Evolutionary conservation across 208 protist genomes (phyloP).

Genomic region (Acanthamoeba royreba): DNA sequence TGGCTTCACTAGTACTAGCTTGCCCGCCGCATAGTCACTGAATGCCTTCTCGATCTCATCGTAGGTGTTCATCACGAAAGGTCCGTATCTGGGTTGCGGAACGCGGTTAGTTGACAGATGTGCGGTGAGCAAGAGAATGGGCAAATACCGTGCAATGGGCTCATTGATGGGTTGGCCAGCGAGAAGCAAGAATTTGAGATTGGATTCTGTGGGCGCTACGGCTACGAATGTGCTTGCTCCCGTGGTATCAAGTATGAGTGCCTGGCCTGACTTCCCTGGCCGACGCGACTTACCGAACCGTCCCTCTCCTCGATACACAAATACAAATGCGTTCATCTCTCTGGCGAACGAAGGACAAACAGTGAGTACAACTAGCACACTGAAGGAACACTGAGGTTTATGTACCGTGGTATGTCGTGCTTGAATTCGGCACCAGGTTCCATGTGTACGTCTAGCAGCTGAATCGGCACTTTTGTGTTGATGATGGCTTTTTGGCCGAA

Average conservation of each 20-base stretch:
- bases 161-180: constrained; percentile 81
- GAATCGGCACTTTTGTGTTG: constrained; percentile 47
- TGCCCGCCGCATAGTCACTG: constrained; percentile 77
- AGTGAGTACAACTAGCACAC: not conserved
- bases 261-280: not conserved
- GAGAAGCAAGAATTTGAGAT: constrained; percentile 73
- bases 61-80: constrained; percentile 92
- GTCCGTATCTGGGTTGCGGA: constrained; percentile 78
- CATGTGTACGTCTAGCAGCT: constrained; percentile 58
- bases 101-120: not conserved
- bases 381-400: not conserved
- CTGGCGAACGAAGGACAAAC: not conserved
- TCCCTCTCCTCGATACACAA: constrained; percentile 63
- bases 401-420: constrained; percentile 54
- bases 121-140: not conserved
- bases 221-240: not conserved
- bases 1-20: not conserved
- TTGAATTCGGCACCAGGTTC: constrained; percentile 39
- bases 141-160: constrained; percentile 74
- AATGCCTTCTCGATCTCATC: constrained; percentile 88
- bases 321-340: constrained; percentile 59
- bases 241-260: not conserved
- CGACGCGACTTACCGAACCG: constrained; percentile 54
- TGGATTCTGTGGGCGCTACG: not conserved
- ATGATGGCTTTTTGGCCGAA: constrained; percentile 36